A percentile compares a stretch with the other conserved stretches of the same genome.
Evolutionary conservation across 2,329 filamentous ascomycete genomes (phyloP).

Genomic region (Fusarium nygamai): DNA sequence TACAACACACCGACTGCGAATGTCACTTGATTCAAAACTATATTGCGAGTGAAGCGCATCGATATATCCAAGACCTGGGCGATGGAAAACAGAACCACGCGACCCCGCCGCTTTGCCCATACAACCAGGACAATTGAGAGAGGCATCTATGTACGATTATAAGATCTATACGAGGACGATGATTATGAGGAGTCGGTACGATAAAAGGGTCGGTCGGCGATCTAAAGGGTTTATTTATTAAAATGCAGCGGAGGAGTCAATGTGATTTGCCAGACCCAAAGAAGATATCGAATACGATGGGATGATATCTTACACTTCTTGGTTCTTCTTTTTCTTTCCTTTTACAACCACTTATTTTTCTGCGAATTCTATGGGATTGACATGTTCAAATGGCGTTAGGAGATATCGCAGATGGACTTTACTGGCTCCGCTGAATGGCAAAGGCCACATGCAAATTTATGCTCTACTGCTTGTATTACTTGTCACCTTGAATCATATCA

Average conservation of each 20-base stretch:
- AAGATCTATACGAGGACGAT: not conserved
- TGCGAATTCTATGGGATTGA: too few species aligned
- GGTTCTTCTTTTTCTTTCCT: too few species aligned
- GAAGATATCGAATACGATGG: not conserved
- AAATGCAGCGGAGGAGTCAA: not conserved
- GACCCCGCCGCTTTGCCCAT: not conserved
- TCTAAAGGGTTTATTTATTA: not conserved
- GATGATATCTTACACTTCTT: not conserved
- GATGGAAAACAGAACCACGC: not conserved
- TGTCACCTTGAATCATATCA: fast-evolving
- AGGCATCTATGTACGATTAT: not conserved
- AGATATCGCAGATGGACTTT: not conserved
- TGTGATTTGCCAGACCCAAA: not conserved
- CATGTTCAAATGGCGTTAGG: not conserved
- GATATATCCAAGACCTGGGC: conserved; percentile 14
- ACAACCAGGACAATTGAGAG: not conserved
- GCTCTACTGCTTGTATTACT: not conserved
- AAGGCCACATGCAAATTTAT: not conserved
- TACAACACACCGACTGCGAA: conserved; percentile 38
- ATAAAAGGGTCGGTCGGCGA: not conserved
- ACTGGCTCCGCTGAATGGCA: too few species aligned
- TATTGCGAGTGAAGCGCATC: conserved; percentile 30
- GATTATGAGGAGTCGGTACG: not conserved
- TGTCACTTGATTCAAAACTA: conserved; percentile 39
- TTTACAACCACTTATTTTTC: fast-evolving